Evolutionary conservation across 2,329 filamentous ascomycete genomes (phyloP), one percentile per base, ranked within the genome.

Genomic region (Gnomoniopsis smithogilvyi): DNA sequence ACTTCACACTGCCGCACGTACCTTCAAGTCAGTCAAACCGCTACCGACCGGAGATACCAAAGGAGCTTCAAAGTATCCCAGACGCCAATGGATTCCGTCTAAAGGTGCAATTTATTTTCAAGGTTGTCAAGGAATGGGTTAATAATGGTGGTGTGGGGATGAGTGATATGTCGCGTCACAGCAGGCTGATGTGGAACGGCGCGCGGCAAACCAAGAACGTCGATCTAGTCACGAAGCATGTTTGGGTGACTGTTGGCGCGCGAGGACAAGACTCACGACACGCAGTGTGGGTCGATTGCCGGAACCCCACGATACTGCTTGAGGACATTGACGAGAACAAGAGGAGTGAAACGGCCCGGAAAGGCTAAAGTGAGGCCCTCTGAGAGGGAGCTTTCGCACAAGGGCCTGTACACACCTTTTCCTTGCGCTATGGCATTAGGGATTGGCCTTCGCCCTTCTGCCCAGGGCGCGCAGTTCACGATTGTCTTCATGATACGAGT

Each of bases 91-190:
- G 87, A 64, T 84, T 94, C 69, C 84, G 87, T 36, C 80, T 79
- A 66, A 94, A 94, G 76, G 81, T 94, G 59, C 81, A 86, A 60
- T 93, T 93, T 69, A 84, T 93, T 66, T 80, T 82, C 64, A 74
- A 80, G 54, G 81, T 91, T 17, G 80, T 92, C 12, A 81, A 81
- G 63, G 88, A 91, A 70, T 94, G 90, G 90, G 82, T 86, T 14
- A 67, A 70, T 57, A 87, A 89, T 65, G 86, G 85, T 3, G 90
- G 90, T 2, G 73, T 93, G 34, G 90, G 90, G 54, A 86, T 85
- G 69, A 85, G 83, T 64, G 77, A 81, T 62, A 86, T 87, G 80
- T 76, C 75, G 61, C 76, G 77, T 56, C 78, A 81, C 46, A 69
- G 73, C 12, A 77, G 85, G 17, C 73, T 86, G 26, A 77, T 82